A percentile compares a stretch with the other conserved stretches of the same genome.
Evolutionary conservation across 257 asterid species (phyloP).

Genomic region (Nyctanthes arbortristis): DNA sequence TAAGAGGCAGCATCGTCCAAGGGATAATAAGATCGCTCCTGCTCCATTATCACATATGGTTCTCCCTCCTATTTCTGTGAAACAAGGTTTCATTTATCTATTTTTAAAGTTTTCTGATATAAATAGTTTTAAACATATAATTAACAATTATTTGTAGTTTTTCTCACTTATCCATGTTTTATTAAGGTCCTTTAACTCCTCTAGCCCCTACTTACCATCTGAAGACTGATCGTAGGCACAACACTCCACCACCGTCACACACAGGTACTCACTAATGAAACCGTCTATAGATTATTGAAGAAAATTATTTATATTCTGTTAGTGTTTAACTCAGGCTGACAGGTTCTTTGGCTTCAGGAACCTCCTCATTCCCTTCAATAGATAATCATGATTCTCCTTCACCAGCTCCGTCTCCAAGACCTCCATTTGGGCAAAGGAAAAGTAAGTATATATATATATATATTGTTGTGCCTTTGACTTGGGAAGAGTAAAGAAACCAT

Average conservation of each 20-base stretch:
- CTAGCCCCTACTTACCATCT: constrained; percentile 31
- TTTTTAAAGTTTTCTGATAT: constrained; percentile 25
- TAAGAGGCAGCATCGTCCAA: constrained; percentile 34
- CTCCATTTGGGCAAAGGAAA: constrained; percentile 43
- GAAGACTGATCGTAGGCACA: constrained; percentile 28
- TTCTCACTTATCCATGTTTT: constrained; percentile 13
- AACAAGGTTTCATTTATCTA: constrained; percentile 45
- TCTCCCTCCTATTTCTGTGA: constrained; percentile 52
- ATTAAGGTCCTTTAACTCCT: constrained; percentile 9
- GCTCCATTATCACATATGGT: constrained; percentile 41
- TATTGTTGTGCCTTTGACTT: constrained; percentile 19
- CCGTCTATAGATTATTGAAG: constrained; percentile 1
- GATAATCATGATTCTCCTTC: constrained; percentile 37
- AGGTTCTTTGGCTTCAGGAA: constrained; percentile 34
- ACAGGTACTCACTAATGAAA: constrained; percentile 29
- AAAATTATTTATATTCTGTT: constrained; percentile 11
- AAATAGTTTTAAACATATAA: constrained; percentile 10
- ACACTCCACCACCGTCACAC: constrained; percentile 35
- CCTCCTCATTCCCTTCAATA: constrained; percentile 32
- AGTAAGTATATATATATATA: constrained; percentile 37
- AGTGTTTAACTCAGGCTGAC: constrained; percentile 25
- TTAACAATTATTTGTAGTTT: constrained; percentile 10
- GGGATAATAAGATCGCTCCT: constrained; percentile 37
- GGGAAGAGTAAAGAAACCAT: constrained; percentile 6
- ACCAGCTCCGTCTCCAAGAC: constrained; percentile 43